Evolutionary conservation across 116 monocot species (phyloP), one percentile per base, ranked within the genome.

Genomic region (Trichopus zeylanicus): DNA sequence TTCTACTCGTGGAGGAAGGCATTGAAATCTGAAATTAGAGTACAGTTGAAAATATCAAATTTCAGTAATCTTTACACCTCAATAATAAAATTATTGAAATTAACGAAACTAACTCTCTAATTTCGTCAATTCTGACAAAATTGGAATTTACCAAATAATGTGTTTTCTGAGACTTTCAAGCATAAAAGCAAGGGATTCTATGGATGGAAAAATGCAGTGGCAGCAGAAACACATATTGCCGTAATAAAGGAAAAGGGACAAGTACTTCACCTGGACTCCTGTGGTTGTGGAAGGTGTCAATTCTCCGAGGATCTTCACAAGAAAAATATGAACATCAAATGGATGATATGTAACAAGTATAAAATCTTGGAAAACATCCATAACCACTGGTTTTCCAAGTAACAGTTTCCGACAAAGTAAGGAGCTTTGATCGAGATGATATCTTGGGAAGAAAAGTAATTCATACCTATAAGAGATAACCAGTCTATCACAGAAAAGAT

Each of bases 391-490:
- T 63, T 81, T 88, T 30, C 88, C 92, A 67, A 73, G 78, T 60
- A 99, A 65, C 55, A 59, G 73, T 65, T 92, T 99, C 55, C 83
- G 92, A 65, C 59, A 80, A 29, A 99, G 83, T 65, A 99, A 61
- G 24, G 99, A 99, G 70, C 92, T 99, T 52, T 81, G 82, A 63
- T 99, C 99, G 64, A 99, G 92, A 80, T 99, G 99, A 81, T 92
- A 99, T 76, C 99, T 85, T 60, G 99, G 99, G 52, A 79, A 99
- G 73, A 99, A 99, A 25, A 99, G 76, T 69, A 99, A 72, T 49
- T 99, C 99, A 75, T 99, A 88, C 85, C 99, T 99, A 57, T 47
- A 76, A 64, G 48, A 60, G 55, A 56, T 62, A 8, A 16, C 24
- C 46, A 26, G 63, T 49, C 33, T 42, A 21, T 29, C 47, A 56